Base-by-base conservation (phyloP, 2,329 filamentous ascomycete genomes). In the Diaporthe humulicola region DNA sequence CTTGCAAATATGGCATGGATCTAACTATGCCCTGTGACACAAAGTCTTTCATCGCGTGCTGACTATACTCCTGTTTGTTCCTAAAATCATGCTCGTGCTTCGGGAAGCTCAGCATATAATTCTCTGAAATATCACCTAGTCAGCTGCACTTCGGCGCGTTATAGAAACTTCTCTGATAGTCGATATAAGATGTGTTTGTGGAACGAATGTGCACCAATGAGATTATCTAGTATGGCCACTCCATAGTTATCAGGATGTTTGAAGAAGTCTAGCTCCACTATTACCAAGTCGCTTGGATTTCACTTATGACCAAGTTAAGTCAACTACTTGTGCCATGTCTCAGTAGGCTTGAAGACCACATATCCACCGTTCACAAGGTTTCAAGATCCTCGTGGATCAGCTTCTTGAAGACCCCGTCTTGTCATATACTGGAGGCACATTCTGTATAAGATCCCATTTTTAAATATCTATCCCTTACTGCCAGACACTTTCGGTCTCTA, bases 401-500 rank as follows among this genome's bases (percentile, higher is more conserved):
- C 8, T 25, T 8, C 6, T 36, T 28, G 42, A 33, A 15, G 28
- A 4, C 3, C 12, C 17, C 17, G 5, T 28, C 3, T 0, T 15
- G 30, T 10, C 33, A 22, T 40, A 9, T 2, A 28, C 17, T 1
- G 14, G 6, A 12, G 4, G 3, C 12, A 25, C 28, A 66, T 10
- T n/a, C 12, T 15, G 9, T n/a, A 36, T 38, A 22, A 4, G n/a
- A 25, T 36, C 22, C 30, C 22, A 25, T 9, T 3, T 1, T 3
- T 17, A 36, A 0, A 28, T 28, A 25, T 52, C 19, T n/a, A 28
- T 42, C 30, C n/a, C 61, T 76, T n/a, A 87, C 76, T 87, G 88
- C 87, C 87, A 89, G 6, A 87, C 83, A 67, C 88, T 89, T 1
- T 86, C 83, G 10, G 84, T 89, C 73, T 84, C 82, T 0, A 83